These are phyloP conservation scores for Pseudocercospora vitis DNA, from an alignment of 2,329 filamentous ascomycete genomes.

Conservation along the genomic window DNA sequence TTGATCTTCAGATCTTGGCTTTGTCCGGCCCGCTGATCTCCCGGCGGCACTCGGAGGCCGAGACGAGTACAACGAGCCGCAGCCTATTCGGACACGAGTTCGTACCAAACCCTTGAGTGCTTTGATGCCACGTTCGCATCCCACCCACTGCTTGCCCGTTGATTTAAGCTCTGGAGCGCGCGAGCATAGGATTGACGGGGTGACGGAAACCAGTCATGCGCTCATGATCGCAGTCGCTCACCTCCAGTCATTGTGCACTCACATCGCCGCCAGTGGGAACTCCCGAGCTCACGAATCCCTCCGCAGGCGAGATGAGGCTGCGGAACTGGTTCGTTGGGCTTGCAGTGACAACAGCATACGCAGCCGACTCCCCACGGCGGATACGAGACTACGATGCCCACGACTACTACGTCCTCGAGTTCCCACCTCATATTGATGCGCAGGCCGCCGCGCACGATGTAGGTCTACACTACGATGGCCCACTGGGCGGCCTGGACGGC, in stretches of 20 bases:
- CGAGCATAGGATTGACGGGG: background rate
- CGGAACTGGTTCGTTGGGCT: slow-evolving; percentile 5
- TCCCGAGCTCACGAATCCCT: background rate
- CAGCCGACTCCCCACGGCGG: slow-evolving; percentile 8
- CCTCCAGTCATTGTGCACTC: background rate
- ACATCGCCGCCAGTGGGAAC: background rate
- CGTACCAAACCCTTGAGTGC: background rate
- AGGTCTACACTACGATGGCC: slow-evolving; percentile 77
- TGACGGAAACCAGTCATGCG: background rate
- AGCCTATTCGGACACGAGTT: background rate
- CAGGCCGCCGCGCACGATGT: slow-evolving; percentile 68
- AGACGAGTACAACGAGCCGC: too few relatives aligned
- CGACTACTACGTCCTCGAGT: slow-evolving; percentile 92
- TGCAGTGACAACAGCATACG: slow-evolving; percentile 11
- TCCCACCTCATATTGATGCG: slow-evolving; percentile 66
- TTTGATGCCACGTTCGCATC: background rate
- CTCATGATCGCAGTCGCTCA: background rate
- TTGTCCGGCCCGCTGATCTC: too few relatives aligned
- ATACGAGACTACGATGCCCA: slow-evolving; percentile 62
- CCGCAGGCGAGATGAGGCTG: background rate
- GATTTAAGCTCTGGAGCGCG: background rate
- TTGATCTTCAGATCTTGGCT: too few relatives aligned
- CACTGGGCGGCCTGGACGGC: slow-evolving; percentile 71
- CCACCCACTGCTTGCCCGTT: background rate
- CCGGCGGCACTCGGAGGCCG: too few relatives aligned